These are phyloP conservation scores for Clarireedia homoeocarpa DNA, from an alignment of 2,329 filamentous ascomycete species.

Conservation along the genomic window DNA sequence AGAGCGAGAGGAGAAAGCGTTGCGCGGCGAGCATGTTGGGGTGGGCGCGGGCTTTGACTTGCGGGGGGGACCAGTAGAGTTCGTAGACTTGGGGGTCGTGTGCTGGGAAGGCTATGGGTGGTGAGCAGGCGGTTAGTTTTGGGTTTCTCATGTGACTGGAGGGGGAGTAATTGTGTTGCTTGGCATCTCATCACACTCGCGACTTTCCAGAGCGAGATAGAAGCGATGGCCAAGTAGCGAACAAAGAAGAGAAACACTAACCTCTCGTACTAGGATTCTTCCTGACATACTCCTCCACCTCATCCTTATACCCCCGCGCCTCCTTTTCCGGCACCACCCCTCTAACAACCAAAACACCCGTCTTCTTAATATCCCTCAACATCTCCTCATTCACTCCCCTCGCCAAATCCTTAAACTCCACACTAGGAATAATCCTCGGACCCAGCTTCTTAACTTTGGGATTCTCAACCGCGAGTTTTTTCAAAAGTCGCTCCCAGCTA, in stretches of 20 bases:
- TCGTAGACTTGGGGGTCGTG: constrained; percentile 65
- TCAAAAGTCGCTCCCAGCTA: constrained; percentile 43
- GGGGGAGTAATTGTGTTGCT: too few species aligned
- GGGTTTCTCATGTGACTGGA: neutral
- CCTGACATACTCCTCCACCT: constrained; percentile 56
- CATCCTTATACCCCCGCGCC: constrained; percentile 56
- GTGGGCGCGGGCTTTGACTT: constrained; percentile 60
- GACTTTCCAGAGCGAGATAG: too few species aligned
- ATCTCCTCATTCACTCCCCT: neutral
- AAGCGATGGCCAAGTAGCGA: neutral
- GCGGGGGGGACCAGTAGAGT: constrained; percentile 65
- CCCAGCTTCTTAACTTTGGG: constrained; percentile 37
- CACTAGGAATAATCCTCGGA: constrained; percentile 39
- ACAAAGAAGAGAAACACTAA: neutral
- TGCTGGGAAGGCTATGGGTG: constrained; percentile 46
- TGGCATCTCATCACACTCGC: too few species aligned
- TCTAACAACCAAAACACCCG: constrained; percentile 45
- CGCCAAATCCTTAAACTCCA: neutral
- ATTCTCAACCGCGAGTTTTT: constrained; percentile 38
- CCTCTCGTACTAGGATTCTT: constrained; percentile 54
- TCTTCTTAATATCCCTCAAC: constrained; percentile 8
- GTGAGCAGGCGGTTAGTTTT: neutral
- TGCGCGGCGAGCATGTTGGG: constrained; percentile 56
- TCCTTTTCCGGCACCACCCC: constrained; percentile 56
- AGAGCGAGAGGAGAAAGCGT: constrained; percentile 50